These are phyloP conservation scores for Epichloe brachyelytri DNA, from an alignment of 2,329 filamentous ascomycete species.

Conservation along the genomic window DNA sequence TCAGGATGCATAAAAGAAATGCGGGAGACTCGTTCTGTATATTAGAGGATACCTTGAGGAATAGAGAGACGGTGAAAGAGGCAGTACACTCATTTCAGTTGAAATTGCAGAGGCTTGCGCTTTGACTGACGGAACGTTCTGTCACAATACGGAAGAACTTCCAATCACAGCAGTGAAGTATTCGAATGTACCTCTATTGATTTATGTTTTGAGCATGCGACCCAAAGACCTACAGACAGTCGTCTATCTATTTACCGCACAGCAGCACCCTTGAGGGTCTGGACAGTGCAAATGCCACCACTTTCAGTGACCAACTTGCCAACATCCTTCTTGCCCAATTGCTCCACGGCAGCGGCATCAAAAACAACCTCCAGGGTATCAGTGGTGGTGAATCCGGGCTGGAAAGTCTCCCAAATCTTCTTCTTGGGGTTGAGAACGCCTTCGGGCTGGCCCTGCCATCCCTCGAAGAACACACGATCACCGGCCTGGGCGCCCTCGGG, in stretches of 20 bases:
- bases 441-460: constrained; percentile 88
- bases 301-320: constrained; percentile 62
- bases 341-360: constrained; percentile 64
- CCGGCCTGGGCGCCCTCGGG: constrained; percentile 69
- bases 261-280: constrained; percentile 64
- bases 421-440: constrained; percentile 96
- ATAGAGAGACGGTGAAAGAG: too few species aligned
- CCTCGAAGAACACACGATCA: constrained; percentile 84
- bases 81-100: too few species aligned
- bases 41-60: too few species aligned
- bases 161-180: too few species aligned
- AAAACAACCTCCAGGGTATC: constrained; percentile 72
- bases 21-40: too few species aligned
- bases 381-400: constrained; percentile 91
- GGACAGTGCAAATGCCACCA: constrained; percentile 73
- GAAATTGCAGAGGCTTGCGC: too few species aligned
- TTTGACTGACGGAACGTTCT: too few species aligned
- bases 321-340: constrained; percentile 56
- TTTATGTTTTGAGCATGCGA: too few species aligned
- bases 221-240: too few species aligned
- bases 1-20: too few species aligned
- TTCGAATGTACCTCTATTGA: too few species aligned
- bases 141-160: too few species aligned
- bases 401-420: constrained; percentile 96
- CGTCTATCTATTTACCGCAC: constrained; percentile 46